Base-by-base conservation (phyloP, 768 basidiomycete species). In the Russula emetica region DNA sequence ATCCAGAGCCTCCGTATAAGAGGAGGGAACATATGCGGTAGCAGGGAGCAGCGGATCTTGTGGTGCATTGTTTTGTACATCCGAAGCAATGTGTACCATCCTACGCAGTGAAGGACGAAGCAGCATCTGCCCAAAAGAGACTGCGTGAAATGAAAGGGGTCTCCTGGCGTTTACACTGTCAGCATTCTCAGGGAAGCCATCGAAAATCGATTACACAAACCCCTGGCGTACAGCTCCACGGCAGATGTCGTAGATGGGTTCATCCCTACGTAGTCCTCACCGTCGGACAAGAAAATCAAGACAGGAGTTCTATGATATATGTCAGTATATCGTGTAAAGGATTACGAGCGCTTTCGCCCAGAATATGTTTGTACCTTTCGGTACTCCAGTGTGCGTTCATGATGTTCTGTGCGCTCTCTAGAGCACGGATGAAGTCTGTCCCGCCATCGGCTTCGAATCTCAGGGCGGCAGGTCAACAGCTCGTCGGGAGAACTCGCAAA, bases 271-370 rank as follows among this genome's bases (percentile, higher is more conserved):
- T 20, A 0, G 56, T 80, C 79, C 73, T 83, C 79, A 0, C 84
- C 84, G 63, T 83, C 84, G 1, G 83, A 85, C 14, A 84, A 74
- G 71, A 85, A 85, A 60, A 85, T 78, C 11, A 85, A 70, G 6
- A 85, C 78, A 0, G 84, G 83, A 1, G 77, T 72, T 54, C 83
- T 82, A 24, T 2, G 60, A 22, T 50, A 53, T 8, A 66, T 22
- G 68, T 67, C 36, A 73, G 60, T 0, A 14, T 42, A 45, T 58
- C 22, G 14, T 30, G 14, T 53, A 20, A 50, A 20, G 14, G 42
- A 8, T 40, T 52, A 55, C 18, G 22, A 38, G 7, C 7, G 2
- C 26, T 56, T 18, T 16, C 0, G 16, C 38, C 8, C 30, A 34
- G 53, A 24, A 0, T 50, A 56, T 18, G 79, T 72, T 2, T 58